A percentile compares a stretch with the other conserved stretches of the same genome.
These are phyloP conservation scores for Magnaporthiopsis incrustans DNA, from an alignment of 2,329 filamentous ascomycete genomes.

Conservation along the genomic window DNA sequence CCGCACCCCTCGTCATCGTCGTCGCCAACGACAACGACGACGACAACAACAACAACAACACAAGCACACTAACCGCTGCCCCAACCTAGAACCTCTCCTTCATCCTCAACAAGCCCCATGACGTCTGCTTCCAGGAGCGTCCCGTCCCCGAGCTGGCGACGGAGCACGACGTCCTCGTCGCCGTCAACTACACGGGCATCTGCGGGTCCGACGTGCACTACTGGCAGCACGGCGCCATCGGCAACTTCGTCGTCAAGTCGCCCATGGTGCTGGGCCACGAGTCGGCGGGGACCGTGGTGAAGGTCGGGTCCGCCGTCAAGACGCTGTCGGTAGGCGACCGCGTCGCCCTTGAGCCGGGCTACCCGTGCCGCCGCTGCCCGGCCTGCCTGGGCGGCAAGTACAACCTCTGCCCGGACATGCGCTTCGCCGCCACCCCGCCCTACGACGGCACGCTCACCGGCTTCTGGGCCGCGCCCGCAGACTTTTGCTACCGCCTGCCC, in stretches of 20 bases:
- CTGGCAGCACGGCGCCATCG: conserved; percentile 31
- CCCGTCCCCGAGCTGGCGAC: conserved; percentile 60
- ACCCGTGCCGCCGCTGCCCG: conserved; percentile 42
- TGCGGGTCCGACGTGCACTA: conserved; percentile 57
- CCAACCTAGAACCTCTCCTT: conserved; percentile 69
- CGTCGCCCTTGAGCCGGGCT: conserved; percentile 60
- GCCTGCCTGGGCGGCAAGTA: conserved; percentile 31
- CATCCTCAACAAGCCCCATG: conserved; percentile 67
- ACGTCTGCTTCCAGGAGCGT: conserved; percentile 67
- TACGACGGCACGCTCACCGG: conserved; percentile 26
- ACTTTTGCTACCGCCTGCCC: conserved; percentile 33
- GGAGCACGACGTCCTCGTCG: conserved; percentile 70
- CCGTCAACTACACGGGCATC: conserved; percentile 79
- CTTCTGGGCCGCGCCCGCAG: conserved; percentile 22
- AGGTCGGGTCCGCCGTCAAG: conserved; percentile 48
- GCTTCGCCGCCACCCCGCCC: conserved; percentile 25
- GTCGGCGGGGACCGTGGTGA: conserved; percentile 51
- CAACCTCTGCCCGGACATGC: conserved; percentile 27
- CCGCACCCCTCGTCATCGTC: background rate
- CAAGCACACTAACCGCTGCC: background rate
- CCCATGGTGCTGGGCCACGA: conserved; percentile 54
- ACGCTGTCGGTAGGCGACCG: conserved; percentile 52
- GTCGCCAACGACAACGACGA: background rate
- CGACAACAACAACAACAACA: too few species aligned
- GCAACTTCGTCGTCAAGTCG: conserved; percentile 47